Percentiles rank a stretch among this genome's conserved stretches.
These are phyloP conservation scores for Puccinia polysora DNA, from an alignment of 1,284 basidiomycete genomes.

Conservation along the genomic window DNA sequence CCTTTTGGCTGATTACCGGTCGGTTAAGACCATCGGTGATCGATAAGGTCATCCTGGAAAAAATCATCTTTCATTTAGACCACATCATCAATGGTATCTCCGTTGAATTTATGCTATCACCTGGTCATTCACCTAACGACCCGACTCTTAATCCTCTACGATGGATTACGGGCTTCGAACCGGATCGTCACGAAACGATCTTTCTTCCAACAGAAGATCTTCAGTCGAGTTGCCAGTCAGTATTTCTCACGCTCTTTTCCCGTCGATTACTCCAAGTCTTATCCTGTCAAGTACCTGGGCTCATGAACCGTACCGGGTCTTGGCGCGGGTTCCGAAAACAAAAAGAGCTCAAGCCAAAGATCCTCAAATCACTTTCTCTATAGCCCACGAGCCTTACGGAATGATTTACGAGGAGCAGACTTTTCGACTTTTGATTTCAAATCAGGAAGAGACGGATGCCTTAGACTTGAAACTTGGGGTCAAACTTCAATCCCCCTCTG, in stretches of 20 bases:
- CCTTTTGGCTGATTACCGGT: conserved; percentile 19
- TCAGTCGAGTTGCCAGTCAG: conserved; percentile 24
- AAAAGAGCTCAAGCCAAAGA: conserved; percentile 3
- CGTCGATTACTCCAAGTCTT: neutral
- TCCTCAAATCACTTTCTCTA: neutral
- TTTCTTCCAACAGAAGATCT: conserved; percentile 25
- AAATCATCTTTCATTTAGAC: conserved; percentile 14
- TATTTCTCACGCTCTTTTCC: neutral
- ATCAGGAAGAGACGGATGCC: conserved; percentile 12
- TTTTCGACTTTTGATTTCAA: neutral
- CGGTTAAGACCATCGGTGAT: conserved; percentile 16
- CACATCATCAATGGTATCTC: neutral
- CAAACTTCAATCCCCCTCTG: conserved; percentile 22
- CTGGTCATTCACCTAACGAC: neutral
- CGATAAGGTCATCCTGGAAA: conserved; percentile 20
- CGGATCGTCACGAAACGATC: neutral
- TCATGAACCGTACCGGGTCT: neutral
- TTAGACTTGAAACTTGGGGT: conserved; percentile 9
- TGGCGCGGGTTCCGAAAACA: neutral
- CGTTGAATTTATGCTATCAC: conserved; percentile 7
- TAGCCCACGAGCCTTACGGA: conserved; percentile 1
- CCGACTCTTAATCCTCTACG: neutral
- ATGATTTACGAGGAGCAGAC: neutral
- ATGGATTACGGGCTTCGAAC: conserved; percentile 26
- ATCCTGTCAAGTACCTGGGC: neutral